phyloP scores from a whole-genome alignment of 129 eudicot species.

The Smallanthus sonchifolius region DNA sequence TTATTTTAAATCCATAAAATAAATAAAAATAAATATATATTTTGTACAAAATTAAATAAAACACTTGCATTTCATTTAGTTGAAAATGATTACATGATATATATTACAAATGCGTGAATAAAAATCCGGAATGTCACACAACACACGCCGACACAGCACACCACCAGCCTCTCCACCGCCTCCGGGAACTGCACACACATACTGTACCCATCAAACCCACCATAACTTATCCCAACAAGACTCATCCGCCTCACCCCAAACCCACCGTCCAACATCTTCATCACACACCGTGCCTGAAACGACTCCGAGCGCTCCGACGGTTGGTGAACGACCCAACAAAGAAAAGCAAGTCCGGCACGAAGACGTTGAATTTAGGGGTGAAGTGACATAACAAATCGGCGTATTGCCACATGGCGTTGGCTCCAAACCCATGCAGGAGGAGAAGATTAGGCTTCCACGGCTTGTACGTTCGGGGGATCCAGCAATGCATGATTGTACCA shows the following conservation, averaged over 20 bases:
- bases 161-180: conserved; percentile 65
- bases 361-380: conserved; percentile 55
- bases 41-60: too few species aligned
- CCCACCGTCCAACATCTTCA: conserved; percentile 49
- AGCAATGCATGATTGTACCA: conserved; percentile 69
- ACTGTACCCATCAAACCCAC: conserved; percentile 77
- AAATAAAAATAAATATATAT: too few species aligned
- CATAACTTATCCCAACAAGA: conserved; percentile 80
- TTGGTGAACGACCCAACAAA: conserved; percentile 54
- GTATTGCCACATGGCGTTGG: conserved; percentile 96
- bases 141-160: conserved; percentile 66
- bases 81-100: too few species aligned
- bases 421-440: conserved; percentile 77
- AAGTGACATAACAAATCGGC: conserved; percentile 50
- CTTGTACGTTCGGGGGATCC: conserved; percentile 53
- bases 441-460: conserved; percentile 51
- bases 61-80: too few species aligned
- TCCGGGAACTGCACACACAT: conserved; percentile 65
- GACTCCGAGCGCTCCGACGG: conserved; percentile 46
- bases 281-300: conserved; percentile 67
- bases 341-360: conserved; percentile 68
- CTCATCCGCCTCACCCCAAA: conserved; percentile 52
- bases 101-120: too few species aligned
- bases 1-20: too few species aligned
- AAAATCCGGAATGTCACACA: too few species aligned